Evolutionary conservation across 352 stramenopile genomes (phyloP).

Genomic region (Albugo candida): DNA sequence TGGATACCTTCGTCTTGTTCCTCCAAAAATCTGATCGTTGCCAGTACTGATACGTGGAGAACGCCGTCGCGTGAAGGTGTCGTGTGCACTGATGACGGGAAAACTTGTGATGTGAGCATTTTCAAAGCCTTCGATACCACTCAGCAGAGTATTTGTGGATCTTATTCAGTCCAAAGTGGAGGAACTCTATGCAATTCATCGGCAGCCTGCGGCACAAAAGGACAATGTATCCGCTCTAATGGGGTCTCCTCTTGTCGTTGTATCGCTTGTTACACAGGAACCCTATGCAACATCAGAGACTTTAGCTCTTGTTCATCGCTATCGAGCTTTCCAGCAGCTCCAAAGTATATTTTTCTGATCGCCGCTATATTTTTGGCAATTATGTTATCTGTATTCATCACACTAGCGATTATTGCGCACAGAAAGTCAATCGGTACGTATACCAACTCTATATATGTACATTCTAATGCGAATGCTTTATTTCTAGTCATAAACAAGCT

Average conservation of each 20-base stretch:
- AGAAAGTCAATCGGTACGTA: too few relatives aligned
- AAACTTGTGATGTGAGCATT: conserved; percentile 44
- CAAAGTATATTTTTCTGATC: conserved; percentile 50
- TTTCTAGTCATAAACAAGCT: too few relatives aligned
- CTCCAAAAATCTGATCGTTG: too few relatives aligned
- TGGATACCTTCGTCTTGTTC: too few relatives aligned
- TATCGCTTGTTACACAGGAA: conserved; percentile 54
- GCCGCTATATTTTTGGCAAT: conserved; percentile 45
- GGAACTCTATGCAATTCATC: conserved; percentile 41
- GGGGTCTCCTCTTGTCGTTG: conserved; percentile 51
- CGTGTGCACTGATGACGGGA: conserved; percentile 38
- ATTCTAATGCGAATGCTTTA: too few relatives aligned
- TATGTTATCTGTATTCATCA: conserved; percentile 51
- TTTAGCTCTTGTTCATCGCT: conserved; percentile 42
- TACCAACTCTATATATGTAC: too few relatives aligned
- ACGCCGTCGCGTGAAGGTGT: conserved; percentile 50
- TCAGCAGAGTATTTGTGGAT: conserved; percentile 56
- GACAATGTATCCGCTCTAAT: conserved; percentile 42
- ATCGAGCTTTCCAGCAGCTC: conserved; percentile 29
- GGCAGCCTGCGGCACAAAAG: conserved; percentile 46
- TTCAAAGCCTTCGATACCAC: conserved; percentile 30
- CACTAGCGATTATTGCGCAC: too few relatives aligned
- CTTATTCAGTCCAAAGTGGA: conserved; percentile 29
- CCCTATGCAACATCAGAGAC: conserved; percentile 57
- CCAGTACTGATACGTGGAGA: conserved; percentile 36